A percentile compares a stretch with the other conserved stretches of the same genome.
These are phyloP conservation scores for Cicer bijugum DNA, from an alignment of 306 rosid species.

Conservation along the genomic window DNA sequence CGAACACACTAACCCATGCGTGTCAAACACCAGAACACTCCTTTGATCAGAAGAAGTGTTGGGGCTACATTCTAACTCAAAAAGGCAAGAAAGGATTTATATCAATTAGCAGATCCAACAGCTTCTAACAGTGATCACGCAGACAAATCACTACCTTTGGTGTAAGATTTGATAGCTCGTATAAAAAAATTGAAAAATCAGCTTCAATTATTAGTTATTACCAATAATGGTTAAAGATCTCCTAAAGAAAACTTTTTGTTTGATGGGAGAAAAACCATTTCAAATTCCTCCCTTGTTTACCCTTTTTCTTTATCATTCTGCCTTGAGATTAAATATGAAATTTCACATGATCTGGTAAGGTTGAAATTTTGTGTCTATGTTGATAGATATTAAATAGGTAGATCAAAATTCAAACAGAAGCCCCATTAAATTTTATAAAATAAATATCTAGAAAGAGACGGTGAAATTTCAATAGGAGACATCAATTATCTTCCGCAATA, in stretches of 20 bases:
- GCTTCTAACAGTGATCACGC: background rate
- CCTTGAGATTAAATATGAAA: background rate
- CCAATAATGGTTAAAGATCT: slow-evolving; percentile 2
- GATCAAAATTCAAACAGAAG: background rate
- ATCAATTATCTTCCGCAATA: background rate
- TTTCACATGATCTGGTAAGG: background rate
- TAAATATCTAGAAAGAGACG: background rate
- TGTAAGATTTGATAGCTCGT: background rate
- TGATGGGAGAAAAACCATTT: background rate
- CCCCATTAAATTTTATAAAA: background rate
- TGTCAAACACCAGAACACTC: too few relatives aligned
- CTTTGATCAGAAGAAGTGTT: too few relatives aligned
- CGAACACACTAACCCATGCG: too few relatives aligned
- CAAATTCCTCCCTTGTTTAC: background rate
- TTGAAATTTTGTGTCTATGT: background rate
- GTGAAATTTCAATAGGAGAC: background rate
- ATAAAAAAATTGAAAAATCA: background rate
- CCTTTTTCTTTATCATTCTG: background rate
- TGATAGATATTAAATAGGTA: background rate
- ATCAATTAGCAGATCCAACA: background rate
- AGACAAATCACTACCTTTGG: background rate
- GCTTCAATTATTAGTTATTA: background rate
- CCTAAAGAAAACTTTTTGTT: background rate
- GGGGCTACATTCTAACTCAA: background rate
- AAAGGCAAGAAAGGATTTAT: background rate